phyloP scores from a whole-genome alignment of 2,329 filamentous ascomycete species.

The Lizonia empirigonia region DNA sequence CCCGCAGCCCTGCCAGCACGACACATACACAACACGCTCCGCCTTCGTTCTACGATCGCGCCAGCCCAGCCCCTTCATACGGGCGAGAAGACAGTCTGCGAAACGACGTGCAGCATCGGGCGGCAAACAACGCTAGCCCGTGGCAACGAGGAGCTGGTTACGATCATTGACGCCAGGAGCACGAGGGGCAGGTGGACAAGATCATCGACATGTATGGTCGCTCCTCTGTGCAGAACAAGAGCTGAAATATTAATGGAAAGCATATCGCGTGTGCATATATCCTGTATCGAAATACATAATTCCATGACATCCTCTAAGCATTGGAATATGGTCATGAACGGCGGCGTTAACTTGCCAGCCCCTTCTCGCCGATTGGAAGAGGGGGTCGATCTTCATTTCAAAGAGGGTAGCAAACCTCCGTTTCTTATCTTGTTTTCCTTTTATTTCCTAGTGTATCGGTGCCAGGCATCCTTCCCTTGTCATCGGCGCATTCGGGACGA shows the following conservation, averaged over 20 bases:
- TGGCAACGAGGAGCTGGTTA: slow-evolving; percentile 71
- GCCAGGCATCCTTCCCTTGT: slow-evolving; percentile 12
- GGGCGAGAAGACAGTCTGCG: slow-evolving; percentile 18
- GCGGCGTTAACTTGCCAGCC: slow-evolving; percentile 25
- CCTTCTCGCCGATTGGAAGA: slow-evolving; percentile 13
- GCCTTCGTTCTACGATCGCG: slow-evolving; percentile 45
- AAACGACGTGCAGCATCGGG: slow-evolving; percentile 46
- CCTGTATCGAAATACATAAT: slow-evolving; percentile 18
- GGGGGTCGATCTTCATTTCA: slow-evolving; percentile 9
- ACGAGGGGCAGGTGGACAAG: slow-evolving; percentile 43
- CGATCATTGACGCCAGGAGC: slow-evolving; percentile 58
- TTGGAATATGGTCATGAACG: slow-evolving; percentile 32
- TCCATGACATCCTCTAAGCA: slow-evolving; percentile 21
- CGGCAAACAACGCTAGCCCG: slow-evolving; percentile 63
- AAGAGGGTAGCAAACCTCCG: slow-evolving; percentile 3
- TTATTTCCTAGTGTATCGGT: slow-evolving; percentile 6
- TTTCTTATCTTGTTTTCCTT: slow-evolving; percentile 4
- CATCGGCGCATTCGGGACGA: slow-evolving; percentile 11
- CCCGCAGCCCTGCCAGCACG: slow-evolving; percentile 54
- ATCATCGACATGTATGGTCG: slow-evolving; percentile 46
- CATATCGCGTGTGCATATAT: slow-evolving; percentile 35
- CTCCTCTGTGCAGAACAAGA: slow-evolving; percentile 37
- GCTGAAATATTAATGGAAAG: slow-evolving; percentile 28
- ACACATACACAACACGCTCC: slow-evolving; percentile 12
- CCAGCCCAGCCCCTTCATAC: slow-evolving; percentile 37